Base-by-base conservation (phyloP, 208 protist genomes). In the Angomonas desouzai region DNA sequence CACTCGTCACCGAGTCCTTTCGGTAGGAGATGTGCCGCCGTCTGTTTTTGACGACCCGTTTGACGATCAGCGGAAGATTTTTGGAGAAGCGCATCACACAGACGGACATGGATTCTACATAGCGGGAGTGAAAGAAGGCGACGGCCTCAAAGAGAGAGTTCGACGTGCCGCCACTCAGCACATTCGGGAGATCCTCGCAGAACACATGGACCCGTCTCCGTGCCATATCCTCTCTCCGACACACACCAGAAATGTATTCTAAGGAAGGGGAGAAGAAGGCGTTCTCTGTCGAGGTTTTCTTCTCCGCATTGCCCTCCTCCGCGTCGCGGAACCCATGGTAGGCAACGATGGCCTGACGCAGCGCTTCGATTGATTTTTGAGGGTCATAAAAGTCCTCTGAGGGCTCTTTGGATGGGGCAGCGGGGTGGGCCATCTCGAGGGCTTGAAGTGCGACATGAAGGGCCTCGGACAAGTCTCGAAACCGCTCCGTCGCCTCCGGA, bases 101-200 rank as follows among this genome's bases (percentile, higher is more conserved):
- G 13, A 68, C 72, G 18, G 87, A 79, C 76, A 81, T 90, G 22
- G 76, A 76, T 38, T 79, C 76, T 1, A 91, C 81, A 66, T 89
- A 86, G 53, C 78, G 68, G 11, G 72, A 45, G 73, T 93, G 78
- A 62, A 91, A 93, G 69, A 93, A 93, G 48, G 76, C 74, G 47
- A 93, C 79, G 13, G 82, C 79, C 61, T 93, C 87, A 67, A 93
- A 89, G 28, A 93, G 78, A n/a, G 83, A 78, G 28, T 68, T 77
- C 16, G 76, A 74, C 47, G 70, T 51, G 56, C 76, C 78, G 51
- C 87, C 87, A 67, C 77, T 86, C 27, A 93, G 48, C n/a, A 89
- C 70, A 23, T 68, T 66, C 28, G 87, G 87, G 10, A 93, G 76
- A 20, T 81, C 78, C 18, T 74, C 72, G 59, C 87, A 91, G 62